A percentile compares a stretch with the other conserved stretches of the same genome.
Evolutionary conservation across 2,329 filamentous ascomycete genomes (phyloP).

Genomic region (Arthrobotrys entomopaga): DNA sequence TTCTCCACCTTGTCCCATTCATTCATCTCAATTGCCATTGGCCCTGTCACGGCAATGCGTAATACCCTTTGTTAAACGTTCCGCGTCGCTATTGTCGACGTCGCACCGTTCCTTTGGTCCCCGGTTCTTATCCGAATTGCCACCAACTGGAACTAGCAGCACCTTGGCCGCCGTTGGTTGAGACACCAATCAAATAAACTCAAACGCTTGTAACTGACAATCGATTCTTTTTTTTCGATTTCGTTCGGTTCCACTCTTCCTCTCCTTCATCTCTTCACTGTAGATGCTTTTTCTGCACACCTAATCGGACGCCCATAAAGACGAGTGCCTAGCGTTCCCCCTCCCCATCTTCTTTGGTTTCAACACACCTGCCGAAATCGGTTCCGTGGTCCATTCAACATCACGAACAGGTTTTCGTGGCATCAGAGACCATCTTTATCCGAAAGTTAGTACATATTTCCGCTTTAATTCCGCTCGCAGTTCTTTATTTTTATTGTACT

Average conservation of each 20-base stretch:
- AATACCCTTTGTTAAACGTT: slow-evolving; percentile 20
- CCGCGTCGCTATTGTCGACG: slow-evolving; percentile 9
- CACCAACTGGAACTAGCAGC: slow-evolving; percentile 38
- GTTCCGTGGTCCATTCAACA: slow-evolving; percentile 23
- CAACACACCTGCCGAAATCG: slow-evolving; percentile 27
- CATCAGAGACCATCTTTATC: slow-evolving; percentile 4
- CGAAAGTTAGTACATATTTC: slow-evolving; percentile 21
- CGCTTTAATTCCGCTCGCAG: neutral
- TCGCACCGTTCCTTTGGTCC: neutral
- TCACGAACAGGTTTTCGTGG: slow-evolving; percentile 22
- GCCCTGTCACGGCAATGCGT: slow-evolving; percentile 31
- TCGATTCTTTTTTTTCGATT: neutral
- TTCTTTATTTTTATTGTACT: neutral
- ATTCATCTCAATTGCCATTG: slow-evolving; percentile 25
- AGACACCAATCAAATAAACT: slow-evolving; percentile 19
- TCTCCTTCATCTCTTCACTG: slow-evolving; percentile 36
- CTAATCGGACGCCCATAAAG: neutral
- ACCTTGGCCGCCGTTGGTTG: slow-evolving; percentile 41
- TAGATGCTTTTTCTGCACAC: slow-evolving; percentile 27
- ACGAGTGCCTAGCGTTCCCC: slow-evolving; percentile 5
- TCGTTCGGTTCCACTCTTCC: neutral
- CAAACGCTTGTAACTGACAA: slow-evolving; percentile 1
- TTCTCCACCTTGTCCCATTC: slow-evolving; percentile 2
- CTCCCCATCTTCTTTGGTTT: neutral
- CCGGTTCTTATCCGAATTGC: slow-evolving; percentile 13